Evolutionary conservation across 164 flowering plant genomes (phyloP), one percentile per base, ranked within the genome.

Genomic region (Magnolia kwangsiensis): DNA sequence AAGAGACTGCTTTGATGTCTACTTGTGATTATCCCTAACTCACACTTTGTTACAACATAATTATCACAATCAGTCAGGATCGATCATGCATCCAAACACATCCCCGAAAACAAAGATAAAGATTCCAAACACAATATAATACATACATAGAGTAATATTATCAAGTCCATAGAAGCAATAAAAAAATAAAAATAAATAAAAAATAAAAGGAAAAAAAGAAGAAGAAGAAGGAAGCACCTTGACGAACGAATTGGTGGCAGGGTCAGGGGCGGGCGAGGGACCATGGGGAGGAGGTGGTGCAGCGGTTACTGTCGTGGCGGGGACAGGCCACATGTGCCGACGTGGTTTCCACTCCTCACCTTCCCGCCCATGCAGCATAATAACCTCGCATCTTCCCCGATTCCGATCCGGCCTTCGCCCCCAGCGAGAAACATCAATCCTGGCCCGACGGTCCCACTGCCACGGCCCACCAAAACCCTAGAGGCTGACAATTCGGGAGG

Each of bases 261-360:
- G 45, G 45, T 3, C 59, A 64, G 31, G 14, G 7, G 75, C 23
- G 3, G 76, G 29, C 68, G 81, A 81, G 78, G 74, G 82, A 77
- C 10, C 68, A 23, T 14, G 29, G 29, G 68, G 27, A 65, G 68
- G 29, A 20, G 11, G 27, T 65, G 65, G 65, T 21, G 50, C 66
- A 27, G 55, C 85, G 80, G 80, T 76, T 81, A 83, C 78, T 72
- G 79, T 78, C 77, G 80, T 84, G 21, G 86, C 59, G 50, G 85
- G 86, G 82, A 83, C 93, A 50, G 90, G 77, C 88, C 82, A 87
- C 95, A 91, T 91, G 89, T 90, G 94, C 91, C 80, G 88, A 71
- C 81, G 76, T 82, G 82, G 81, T 81, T 83, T 80, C 88, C 87
- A 71, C 76, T 82, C 84, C 83, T 86, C 91, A 86, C 85, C 86